phyloP scores from a whole-genome alignment of 1,284 basidiomycete species.

The Cryptococcus depauperatus region DNA sequence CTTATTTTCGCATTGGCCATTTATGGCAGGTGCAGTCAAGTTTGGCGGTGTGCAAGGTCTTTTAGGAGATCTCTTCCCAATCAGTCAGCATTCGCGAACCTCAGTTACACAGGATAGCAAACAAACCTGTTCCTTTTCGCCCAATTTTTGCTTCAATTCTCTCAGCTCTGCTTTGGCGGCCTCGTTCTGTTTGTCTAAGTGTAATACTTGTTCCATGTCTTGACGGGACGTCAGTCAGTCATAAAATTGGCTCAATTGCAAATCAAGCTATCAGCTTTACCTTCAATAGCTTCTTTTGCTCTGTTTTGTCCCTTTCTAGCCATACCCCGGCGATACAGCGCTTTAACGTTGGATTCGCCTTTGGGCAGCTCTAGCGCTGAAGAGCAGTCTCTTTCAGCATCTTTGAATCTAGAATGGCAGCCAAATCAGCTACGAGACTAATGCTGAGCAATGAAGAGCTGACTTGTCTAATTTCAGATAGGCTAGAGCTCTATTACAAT shows the following conservation, averaged over 20 bases:
- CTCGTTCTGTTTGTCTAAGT: conserved; percentile 25
- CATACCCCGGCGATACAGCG: conserved; percentile 37
- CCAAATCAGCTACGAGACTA: neutral
- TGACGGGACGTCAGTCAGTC: too few species aligned
- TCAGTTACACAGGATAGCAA: neutral
- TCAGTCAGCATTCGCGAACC: neutral
- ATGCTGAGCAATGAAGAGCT: neutral
- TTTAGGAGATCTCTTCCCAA: conserved; percentile 1
- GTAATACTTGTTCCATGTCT: conserved; percentile 28
- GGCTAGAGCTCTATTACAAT: conserved; percentile 41
- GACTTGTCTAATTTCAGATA: conserved; percentile 44
- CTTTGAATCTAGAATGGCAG: conserved; percentile 23
- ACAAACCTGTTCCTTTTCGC: conserved; percentile 4
- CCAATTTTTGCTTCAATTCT: conserved; percentile 14
- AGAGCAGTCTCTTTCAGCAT: conserved; percentile 41
- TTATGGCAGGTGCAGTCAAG: neutral
- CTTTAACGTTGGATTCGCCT: conserved; percentile 33
- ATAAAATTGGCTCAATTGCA: too few species aligned
- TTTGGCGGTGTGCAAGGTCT: conserved; percentile 9
- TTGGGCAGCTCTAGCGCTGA: conserved; percentile 22
- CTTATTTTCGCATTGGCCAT: neutral
- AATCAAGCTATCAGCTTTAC: too few species aligned
- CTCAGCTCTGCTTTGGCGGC: conserved; percentile 27
- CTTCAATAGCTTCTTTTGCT: conserved; percentile 23
- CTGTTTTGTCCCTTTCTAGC: conserved; percentile 31